phyloP scores from a whole-genome alignment of 2,329 filamentous ascomycete species.

The Fusarium sp. region DNA sequence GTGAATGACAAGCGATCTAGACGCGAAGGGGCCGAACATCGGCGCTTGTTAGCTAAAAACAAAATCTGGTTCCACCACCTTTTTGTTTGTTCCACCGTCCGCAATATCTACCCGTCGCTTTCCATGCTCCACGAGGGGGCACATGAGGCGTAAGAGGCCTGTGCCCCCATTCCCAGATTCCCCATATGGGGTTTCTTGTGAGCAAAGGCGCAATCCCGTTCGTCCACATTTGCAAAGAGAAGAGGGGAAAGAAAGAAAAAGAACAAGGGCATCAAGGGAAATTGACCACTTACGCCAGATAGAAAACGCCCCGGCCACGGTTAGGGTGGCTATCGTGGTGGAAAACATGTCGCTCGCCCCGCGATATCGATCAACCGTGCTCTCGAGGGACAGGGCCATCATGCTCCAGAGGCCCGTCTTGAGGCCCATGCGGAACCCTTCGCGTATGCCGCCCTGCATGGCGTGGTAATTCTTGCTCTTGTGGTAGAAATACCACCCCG shows the following conservation, averaged over 20 bases:
- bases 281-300: slow-evolving; percentile 71
- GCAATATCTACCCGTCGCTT: slow-evolving; percentile 43
- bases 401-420: slow-evolving; percentile 76
- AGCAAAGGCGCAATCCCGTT: slow-evolving; percentile 19
- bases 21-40: slow-evolving; percentile 42
- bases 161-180: slow-evolving; percentile 21
- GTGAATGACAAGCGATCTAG: slow-evolving; percentile 80
- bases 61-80: slow-evolving; percentile 26
- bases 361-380: slow-evolving; percentile 78
- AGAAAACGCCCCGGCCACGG: slow-evolving; percentile 86
- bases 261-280: background rate
- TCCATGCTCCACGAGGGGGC: slow-evolving; percentile 19
- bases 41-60: slow-evolving; percentile 41
- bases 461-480: slow-evolving; percentile 96
- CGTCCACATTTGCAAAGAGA: slow-evolving; percentile 16
- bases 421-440: slow-evolving; percentile 77
- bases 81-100: background rate
- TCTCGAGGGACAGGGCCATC: slow-evolving; percentile 82
- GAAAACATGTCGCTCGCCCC: slow-evolving; percentile 77
- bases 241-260: background rate
- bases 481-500: slow-evolving; percentile 98
- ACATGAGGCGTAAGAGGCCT: background rate
- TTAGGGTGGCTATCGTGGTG: slow-evolving; percentile 81
- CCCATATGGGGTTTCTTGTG: slow-evolving; percentile 30
- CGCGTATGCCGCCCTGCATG: slow-evolving; percentile 76